Evolutionary conservation across 1,284 basidiomycete species (phyloP).

Genomic region (Ceratobasidium sp.): DNA sequence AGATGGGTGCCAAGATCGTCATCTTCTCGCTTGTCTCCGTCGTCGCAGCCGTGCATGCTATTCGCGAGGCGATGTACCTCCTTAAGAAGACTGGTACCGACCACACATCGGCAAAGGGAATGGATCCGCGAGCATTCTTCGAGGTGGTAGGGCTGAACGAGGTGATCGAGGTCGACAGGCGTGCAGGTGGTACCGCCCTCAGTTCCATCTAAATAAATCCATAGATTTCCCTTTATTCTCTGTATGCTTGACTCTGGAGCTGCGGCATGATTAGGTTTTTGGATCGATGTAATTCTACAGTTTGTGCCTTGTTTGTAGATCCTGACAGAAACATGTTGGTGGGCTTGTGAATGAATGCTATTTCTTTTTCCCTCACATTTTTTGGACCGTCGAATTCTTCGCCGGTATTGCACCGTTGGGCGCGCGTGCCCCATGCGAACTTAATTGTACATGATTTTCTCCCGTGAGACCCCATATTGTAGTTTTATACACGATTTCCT

Average conservation of each 20-base stretch:
- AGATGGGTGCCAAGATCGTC: constrained; percentile 77
- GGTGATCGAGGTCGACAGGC: no score
- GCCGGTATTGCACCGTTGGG: no score
- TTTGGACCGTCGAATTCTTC: no score
- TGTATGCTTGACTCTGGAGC: no score
- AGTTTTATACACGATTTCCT: no score
- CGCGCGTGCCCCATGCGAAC: no score
- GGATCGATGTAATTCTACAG: neutral
- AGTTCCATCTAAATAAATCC: constrained; percentile 57
- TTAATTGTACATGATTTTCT: no score
- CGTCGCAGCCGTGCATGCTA: constrained; percentile 76
- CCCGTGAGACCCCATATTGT: no score
- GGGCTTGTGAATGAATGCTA: neutral
- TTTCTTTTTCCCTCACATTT: neutral
- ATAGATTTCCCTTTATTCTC: neutral
- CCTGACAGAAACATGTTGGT: neutral
- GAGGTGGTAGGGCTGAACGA: constrained; percentile 76
- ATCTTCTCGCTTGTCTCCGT: constrained; percentile 77
- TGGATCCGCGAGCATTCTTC: constrained; percentile 81
- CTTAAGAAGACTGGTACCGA: constrained; percentile 81
- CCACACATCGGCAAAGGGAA: constrained; percentile 74
- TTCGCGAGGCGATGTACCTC: constrained; percentile 75
- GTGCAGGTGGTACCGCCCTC: constrained; percentile 70
- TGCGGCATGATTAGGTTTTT: neutral
- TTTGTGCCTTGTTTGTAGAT: neutral